Conservation (phyloP, 192 early-diverging fungal species). For the Backusella parvicylindrica region DNA sequence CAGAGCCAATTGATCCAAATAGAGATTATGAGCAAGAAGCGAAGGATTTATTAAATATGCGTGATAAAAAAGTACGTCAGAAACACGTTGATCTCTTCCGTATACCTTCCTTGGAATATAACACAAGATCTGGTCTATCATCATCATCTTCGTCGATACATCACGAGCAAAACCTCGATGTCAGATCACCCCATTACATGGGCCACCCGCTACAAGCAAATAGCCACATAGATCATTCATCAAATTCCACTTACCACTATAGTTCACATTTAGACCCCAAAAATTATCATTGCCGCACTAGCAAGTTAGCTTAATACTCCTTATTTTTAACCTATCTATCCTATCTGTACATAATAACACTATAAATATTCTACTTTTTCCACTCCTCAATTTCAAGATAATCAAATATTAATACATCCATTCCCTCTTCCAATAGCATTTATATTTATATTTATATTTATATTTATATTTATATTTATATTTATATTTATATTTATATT, state of each 20-base stretch:
- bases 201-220: neutral
- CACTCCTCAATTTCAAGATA: neutral
- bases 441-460: neutral
- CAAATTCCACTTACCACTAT: neutral
- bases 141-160: constrained; percentile 4
- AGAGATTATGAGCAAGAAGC: constrained; percentile 22
- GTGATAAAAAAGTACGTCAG: constrained; percentile 5
- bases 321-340: neutral
- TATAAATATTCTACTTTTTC: neutral
- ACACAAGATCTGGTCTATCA: constrained; percentile 1
- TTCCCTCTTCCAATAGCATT: neutral
- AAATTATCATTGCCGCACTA: neutral
- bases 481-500: neutral
- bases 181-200: constrained; percentile 10
- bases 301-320: neutral
- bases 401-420: neutral
- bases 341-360: neutral
- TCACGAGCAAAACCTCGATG: constrained; percentile 3
- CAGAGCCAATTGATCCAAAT: constrained; percentile 33
- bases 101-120: constrained; percentile 3
- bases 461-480: neutral
- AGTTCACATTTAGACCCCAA: neutral
- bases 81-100: constrained; percentile 3
- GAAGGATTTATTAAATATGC: neutral
- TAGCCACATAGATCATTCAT: neutral